Evolutionary conservation across 2,329 filamentous ascomycete species (phyloP).

Genomic region (Neofusicoccum umdonicola): DNA sequence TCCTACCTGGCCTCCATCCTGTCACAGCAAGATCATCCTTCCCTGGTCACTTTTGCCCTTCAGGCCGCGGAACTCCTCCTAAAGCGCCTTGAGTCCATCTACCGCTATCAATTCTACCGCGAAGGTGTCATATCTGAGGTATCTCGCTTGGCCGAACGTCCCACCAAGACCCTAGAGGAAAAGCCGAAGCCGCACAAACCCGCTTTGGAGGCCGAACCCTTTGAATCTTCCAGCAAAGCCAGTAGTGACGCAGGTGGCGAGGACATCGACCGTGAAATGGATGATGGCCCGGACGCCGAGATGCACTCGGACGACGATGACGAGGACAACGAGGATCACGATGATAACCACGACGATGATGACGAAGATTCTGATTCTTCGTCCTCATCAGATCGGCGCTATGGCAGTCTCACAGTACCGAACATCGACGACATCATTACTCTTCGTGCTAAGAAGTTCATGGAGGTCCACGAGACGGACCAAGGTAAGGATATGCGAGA

Average conservation of each 20-base stretch:
- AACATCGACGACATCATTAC: slow-evolving; percentile 72
- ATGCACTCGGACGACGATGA: slow-evolving; percentile 52
- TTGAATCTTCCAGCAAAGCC: slow-evolving; percentile 27
- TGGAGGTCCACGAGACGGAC: slow-evolving; percentile 78
- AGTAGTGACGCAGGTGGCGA: slow-evolving; percentile 27
- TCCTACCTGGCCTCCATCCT: slow-evolving; percentile 94
- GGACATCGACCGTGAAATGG: slow-evolving; percentile 44
- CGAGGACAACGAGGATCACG: slow-evolving; percentile 46
- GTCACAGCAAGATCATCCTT: slow-evolving; percentile 89
- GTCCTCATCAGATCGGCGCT: slow-evolving; percentile 43
- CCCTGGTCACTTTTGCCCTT: slow-evolving; percentile 79
- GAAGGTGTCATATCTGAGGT: slow-evolving; percentile 96
- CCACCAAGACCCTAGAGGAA: slow-evolving; percentile 31
- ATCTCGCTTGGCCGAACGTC: slow-evolving; percentile 66
- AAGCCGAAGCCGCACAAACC: slow-evolving; percentile 24
- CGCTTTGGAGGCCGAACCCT: slow-evolving; percentile 26
- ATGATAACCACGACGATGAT: slow-evolving; percentile 47
- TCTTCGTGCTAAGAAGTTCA: slow-evolving; percentile 74
- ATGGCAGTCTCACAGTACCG: slow-evolving; percentile 22
- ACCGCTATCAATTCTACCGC: slow-evolving; percentile 93
- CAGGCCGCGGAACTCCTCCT: slow-evolving; percentile 88
- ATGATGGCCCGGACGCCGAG: slow-evolving; percentile 54
- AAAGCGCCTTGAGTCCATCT: slow-evolving; percentile 79
- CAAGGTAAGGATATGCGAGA: slow-evolving; percentile 71
- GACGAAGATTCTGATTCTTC: slow-evolving; percentile 67